Evolutionary conservation across 257 asterid species (phyloP).

Genomic region (Plantago elongata): DNA sequence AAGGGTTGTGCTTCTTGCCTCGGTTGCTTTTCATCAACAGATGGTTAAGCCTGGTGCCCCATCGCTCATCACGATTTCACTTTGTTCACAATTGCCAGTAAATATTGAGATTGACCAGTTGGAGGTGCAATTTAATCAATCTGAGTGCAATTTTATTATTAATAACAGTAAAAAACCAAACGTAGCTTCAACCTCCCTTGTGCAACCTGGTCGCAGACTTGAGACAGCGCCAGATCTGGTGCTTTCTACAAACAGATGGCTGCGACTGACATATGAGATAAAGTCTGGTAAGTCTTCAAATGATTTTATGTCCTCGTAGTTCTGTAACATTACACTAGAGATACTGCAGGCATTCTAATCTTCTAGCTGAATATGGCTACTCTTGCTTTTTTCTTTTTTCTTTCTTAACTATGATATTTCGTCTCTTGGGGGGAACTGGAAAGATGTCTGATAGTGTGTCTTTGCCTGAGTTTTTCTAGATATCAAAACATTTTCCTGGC

Average conservation of each 20-base stretch:
- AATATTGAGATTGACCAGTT: slow-evolving; percentile 86
- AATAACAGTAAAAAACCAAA: slow-evolving; percentile 77
- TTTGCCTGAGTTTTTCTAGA: background rate
- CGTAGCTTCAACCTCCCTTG: slow-evolving; percentile 51
- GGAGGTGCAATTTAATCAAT: slow-evolving; percentile 94
- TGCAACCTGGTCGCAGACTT: slow-evolving; percentile 81
- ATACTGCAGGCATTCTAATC: too few relatives aligned
- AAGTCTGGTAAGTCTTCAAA: slow-evolving; percentile 63
- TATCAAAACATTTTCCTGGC: background rate
- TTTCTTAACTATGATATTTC: too few relatives aligned
- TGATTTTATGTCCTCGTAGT: too few relatives aligned
- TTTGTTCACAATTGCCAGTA: slow-evolving; percentile 75
- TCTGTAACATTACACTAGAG: too few relatives aligned
- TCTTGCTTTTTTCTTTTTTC: too few relatives aligned
- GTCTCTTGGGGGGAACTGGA: too few relatives aligned
- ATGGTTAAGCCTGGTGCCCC: slow-evolving; percentile 77
- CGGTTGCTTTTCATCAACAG: slow-evolving; percentile 97
- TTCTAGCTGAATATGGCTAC: too few relatives aligned
- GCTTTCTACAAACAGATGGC: slow-evolving; percentile 78
- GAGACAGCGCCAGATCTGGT: slow-evolving; percentile 77
- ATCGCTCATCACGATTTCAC: slow-evolving; percentile 68
- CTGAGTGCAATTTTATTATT: slow-evolving; percentile 83
- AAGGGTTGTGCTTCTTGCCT: slow-evolving; percentile 76
- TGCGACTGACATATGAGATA: slow-evolving; percentile 78
- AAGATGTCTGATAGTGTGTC: background rate